Evolutionary conservation across 805 yeast genomes (phyloP).

Genomic region (Wickerhamiella azyma): DNA sequence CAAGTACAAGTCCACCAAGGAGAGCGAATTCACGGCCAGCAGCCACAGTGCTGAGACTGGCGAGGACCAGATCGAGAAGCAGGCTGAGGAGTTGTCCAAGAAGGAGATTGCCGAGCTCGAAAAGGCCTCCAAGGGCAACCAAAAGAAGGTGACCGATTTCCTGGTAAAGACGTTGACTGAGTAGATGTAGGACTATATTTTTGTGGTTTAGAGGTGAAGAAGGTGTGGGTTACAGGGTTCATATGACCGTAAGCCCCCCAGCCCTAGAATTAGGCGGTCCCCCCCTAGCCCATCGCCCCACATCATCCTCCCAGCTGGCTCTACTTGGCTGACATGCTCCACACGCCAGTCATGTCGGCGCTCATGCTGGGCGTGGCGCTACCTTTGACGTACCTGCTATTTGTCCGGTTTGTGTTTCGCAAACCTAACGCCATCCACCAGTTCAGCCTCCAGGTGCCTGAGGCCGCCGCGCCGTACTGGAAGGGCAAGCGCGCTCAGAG

Average conservation of each 20-base stretch:
- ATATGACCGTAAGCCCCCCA: too few species aligned
- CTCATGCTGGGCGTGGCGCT: conserved; percentile 8
- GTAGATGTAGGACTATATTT: background rate
- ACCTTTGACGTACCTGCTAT: conserved; percentile 11
- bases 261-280: too few species aligned
- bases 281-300: too few species aligned
- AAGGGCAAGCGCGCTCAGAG: conserved; percentile 70
- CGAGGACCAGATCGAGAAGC: conserved; percentile 62
- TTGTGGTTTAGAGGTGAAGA: background rate
- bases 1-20: conserved; percentile 73
- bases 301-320: background rate
- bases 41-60: conserved; percentile 63
- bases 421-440: conserved; percentile 12
- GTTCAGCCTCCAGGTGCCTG: conserved; percentile 42
- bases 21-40: conserved; percentile 58
- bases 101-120: conserved; percentile 57
- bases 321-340: conserved; percentile 6
- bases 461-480: conserved; percentile 79
- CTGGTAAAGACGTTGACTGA: conserved; percentile 37
- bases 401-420: conserved; percentile 8
- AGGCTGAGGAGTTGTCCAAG: conserved; percentile 64
- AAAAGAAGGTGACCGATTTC: conserved; percentile 53
- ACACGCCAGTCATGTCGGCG: conserved; percentile 9
- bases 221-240: too few species aligned
- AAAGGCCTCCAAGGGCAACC: conserved; percentile 41